Percentiles rank a stretch among this genome's conserved stretches.
These are phyloP conservation scores for Penicillium fimorum DNA, from an alignment of 495 filamentous ascomycete genomes.

Conservation along the genomic window DNA sequence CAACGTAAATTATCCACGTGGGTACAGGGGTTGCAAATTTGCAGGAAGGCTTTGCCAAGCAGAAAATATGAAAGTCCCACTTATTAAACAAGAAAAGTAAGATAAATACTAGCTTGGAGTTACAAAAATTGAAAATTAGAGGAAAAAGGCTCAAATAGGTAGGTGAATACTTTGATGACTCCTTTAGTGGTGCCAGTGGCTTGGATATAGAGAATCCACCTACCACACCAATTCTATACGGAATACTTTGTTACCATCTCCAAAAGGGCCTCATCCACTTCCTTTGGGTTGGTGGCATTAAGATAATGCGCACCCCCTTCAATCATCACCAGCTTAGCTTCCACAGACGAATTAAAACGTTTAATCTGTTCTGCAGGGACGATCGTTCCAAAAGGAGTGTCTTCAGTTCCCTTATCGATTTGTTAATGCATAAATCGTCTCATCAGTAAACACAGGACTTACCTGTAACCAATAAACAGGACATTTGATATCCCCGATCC, in stretches of 20 bases:
- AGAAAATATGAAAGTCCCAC: neutral
- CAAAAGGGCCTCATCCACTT: slow-evolving; percentile 52
- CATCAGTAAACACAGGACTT: slow-evolving; percentile 18
- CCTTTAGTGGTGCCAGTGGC: no score
- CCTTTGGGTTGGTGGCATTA: slow-evolving; percentile 55
- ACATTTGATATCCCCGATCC: slow-evolving; percentile 57
- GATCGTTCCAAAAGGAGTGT: slow-evolving; percentile 47
- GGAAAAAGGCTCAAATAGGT: no score
- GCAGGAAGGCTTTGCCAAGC: neutral
- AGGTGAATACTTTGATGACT: no score
- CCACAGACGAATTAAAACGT: slow-evolving; percentile 52
- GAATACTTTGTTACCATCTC: slow-evolving; percentile 39
- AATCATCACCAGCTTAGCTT: slow-evolving; percentile 50
- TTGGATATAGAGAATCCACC: no score
- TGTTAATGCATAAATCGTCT: neutral
- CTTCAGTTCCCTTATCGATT: slow-evolving; percentile 48
- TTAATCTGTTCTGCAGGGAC: slow-evolving; percentile 57
- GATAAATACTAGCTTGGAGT: no score
- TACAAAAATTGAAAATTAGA: no score
- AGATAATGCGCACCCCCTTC: slow-evolving; percentile 60
- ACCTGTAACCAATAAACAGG: slow-evolving; percentile 67
- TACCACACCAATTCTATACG: no score
- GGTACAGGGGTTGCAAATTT: neutral
- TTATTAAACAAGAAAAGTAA: neutral
- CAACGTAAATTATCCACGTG: neutral